These are phyloP conservation scores for Cryptosporidium parvum DNA, from an alignment of 169 alveolate genomes.

Conservation along the genomic window DNA sequence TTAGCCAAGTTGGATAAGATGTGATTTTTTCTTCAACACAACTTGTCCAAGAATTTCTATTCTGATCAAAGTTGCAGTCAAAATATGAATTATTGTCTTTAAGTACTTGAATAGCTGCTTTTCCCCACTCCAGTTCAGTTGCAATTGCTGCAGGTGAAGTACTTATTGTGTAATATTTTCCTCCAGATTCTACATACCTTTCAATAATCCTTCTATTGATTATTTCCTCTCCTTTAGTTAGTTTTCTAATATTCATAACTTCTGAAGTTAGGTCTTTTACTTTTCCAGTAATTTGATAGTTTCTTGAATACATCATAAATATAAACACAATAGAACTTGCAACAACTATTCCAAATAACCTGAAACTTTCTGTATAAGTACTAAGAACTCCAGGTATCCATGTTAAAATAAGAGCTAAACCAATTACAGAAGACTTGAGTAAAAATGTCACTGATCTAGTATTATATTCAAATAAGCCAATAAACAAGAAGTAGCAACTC, in stretches of 20 bases:
- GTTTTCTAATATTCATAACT: slow-evolving; percentile 25
- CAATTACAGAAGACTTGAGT: slow-evolving; percentile 19
- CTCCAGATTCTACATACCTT: slow-evolving; percentile 68
- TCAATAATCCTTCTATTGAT: slow-evolving; percentile 56
- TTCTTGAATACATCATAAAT: slow-evolving; percentile 25
- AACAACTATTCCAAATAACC: slow-evolving; percentile 28
- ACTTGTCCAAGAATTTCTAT: slow-evolving; percentile 33
- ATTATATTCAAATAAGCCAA: slow-evolving; percentile 16
- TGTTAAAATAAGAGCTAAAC: slow-evolving; percentile 7
- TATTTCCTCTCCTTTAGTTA: slow-evolving; percentile 51
- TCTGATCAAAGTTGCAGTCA: slow-evolving; percentile 38
- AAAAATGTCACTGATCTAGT: slow-evolving; percentile 42
- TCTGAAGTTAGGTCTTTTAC: slow-evolving; percentile 25
- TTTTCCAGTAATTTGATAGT: slow-evolving; percentile 14
- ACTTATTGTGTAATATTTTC: slow-evolving; percentile 31
- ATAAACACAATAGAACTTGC: slow-evolving; percentile 12
- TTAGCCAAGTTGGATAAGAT: slow-evolving; percentile 65
- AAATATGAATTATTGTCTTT: slow-evolving; percentile 41
- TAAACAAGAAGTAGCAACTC: slow-evolving; percentile 26
- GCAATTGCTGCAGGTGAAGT: slow-evolving; percentile 62
- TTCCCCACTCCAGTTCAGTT: slow-evolving; percentile 60
- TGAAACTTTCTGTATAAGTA: slow-evolving; percentile 39
- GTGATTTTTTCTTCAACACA: slow-evolving; percentile 58
- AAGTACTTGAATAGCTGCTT: slow-evolving; percentile 13
- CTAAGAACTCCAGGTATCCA: slow-evolving; percentile 67